Base-by-base conservation (phyloP, 768 basidiomycete species). In the Aureoboletus auriporus region DNA sequence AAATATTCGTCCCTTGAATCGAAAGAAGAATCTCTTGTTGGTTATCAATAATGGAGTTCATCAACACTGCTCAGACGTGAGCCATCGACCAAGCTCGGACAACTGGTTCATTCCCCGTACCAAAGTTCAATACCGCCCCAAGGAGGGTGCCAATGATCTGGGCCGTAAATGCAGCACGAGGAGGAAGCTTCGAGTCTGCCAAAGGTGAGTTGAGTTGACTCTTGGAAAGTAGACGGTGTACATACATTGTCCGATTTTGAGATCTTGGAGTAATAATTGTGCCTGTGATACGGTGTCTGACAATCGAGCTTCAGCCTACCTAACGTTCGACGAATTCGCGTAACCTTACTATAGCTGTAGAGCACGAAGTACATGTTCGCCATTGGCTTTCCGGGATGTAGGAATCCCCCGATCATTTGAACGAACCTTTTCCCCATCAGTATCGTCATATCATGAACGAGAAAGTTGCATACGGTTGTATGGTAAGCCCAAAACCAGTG, bases 101-200 rank as follows among this genome's bases (percentile, higher is more conserved):
- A 28, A 8, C 9, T 26, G 11, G 14, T 26, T 6, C 64, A 66
- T 23, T 23, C 20, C 78, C 80, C 84, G 59, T 50, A 89, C 80
- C 76, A 47, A 64, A 73, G 52, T 74, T 74, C 37, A 74, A 55
- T 30, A 67, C 52, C 1, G 65, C 66, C 20, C 62, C 62, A 1
- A 59, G 37, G 20, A 63, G 46, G 6, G 62, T 61, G 14, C 62
- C 62, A 16, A 58, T 52, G n/a, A 83, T 69, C 57, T 86, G 84
- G 7, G 80, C 79, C 9, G 78, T 59, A 63, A 86, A 83, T 67
- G 83, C 80, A 35, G 75, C 72, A 12, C 83, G 79, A 17, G 84
- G 82, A 26, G 85, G 83, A 37, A 87, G 76, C 63, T 85, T 84
- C 1, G 78, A 53, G 49, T 57, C 75, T 57, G 3, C 69, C 73